Base-by-base conservation (phyloP, 2,329 filamentous ascomycete genomes). In the Scedosporium aurantiacum region DNA sequence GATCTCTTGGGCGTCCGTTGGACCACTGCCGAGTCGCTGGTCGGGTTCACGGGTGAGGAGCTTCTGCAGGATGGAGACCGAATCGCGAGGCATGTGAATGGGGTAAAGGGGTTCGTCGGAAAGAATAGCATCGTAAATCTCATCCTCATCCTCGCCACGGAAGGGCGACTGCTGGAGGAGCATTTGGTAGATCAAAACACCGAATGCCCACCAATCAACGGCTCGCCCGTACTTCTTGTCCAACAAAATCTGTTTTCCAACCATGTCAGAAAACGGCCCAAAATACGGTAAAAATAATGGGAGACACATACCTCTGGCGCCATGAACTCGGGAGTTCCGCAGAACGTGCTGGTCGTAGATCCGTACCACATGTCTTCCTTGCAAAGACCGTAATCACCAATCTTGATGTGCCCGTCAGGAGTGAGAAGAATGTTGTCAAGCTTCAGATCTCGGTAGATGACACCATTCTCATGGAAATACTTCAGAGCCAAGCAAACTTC, bases 341-440 rank as follows among this genome's bases (percentile, higher is more conserved):
- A 99, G 79, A 99, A 99, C 6, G 94, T 99, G 76, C 92, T 93
- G 0, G 94, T 99, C 2, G 90, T 97, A 61, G 90, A 93, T 52
- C 91, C 91, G 71, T 95, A 99, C 92, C 93, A 99, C 94, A 99
- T 99, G 68, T 99, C 92, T 72, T 99, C 94, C 76, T 99, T 99
- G 79, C 95, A 99, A 57, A 99, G 84, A 84, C 94, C 94, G 73
- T 96, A 99, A 81, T 99, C 94, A 60, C 84, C 94, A 79, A 99
- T 91, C 81, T 97, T 97, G 79, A 99, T 96, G 73, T 99, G 94
- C 27, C 94, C 94, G 70, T 99, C 94, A 55, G 96, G 81, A 1
- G 91, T 95, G 69, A 99, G 79, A 56, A 99, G 82, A 71, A 99
- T 99, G 73, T 99, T 87, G 74, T 87, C 84, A 6, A 91, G 89